Base-by-base conservation (phyloP, 345 rosid species). In the Gossypium ekmanianum region DNA sequence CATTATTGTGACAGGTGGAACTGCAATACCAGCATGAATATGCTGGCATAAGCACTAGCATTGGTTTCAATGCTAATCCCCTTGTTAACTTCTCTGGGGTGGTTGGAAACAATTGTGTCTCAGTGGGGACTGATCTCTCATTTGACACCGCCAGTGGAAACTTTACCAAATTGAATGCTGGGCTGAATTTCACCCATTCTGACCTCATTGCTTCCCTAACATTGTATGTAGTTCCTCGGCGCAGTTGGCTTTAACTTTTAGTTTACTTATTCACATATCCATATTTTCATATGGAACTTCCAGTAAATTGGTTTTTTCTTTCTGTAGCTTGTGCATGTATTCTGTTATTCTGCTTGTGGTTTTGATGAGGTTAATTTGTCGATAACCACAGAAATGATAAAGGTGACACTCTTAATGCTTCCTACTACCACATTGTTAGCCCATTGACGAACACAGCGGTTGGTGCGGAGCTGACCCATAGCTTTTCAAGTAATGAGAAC, bases 11-110 rank as follows among this genome's bases (percentile, higher is more conserved):
- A 78, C 90, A 95, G 99, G 75, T 91, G 47, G 99, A 95, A 81
- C 85, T 95, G 64, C 98, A 95, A 78, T 95, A 95, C 76, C 85
- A 86, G 78, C 99, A 95, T 67, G 98, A 93, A 29, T 84, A 93
- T 64, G 91, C 57, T 44, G 99, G 97, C 75, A 87, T 96, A 71
- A 87, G 64, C 64, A 59, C 64, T 24, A 26, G 41, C 64, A 59
- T 59, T 13, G 64, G 64, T 12, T 59, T 59, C 41, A 59, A 17
- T 59, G 64, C 64, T 24, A 59, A 59, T 11, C 64, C 64, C 41
- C 14, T 59, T 11, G n/a, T 26, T 26, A 59, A 59, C 64, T 59
- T 59, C 17, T 26, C 64, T 6, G 64, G 64, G 39, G 64, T 59
- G 41, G 64, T 59, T 26, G 64, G 64, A 59, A 59, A 59, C 41